A percentile compares a stretch with the other conserved stretches of the same genome.
phyloP scores from a whole-genome alignment of 2,329 filamentous ascomycete species.

The Chaetomium globosum region DNA sequence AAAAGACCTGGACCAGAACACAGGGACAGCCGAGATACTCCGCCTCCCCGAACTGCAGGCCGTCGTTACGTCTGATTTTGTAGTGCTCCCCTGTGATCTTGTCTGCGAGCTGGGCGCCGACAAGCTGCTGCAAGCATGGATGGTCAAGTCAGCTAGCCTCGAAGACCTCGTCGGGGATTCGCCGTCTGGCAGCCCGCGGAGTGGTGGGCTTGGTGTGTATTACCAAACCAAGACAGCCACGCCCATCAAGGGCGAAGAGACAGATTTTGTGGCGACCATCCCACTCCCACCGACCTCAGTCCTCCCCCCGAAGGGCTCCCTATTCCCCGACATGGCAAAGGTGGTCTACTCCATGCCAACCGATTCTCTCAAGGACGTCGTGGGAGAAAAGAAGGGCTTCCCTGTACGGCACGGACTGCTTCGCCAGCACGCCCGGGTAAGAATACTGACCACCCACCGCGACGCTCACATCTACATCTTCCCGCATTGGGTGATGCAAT shows the following conservation, averaged over 20 bases:
- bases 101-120: slow-evolving; percentile 87
- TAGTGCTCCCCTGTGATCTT: slow-evolving; percentile 89
- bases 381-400: slow-evolving; percentile 72
- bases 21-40: slow-evolving; percentile 85
- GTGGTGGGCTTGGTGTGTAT: slow-evolving; percentile 85
- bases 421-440: slow-evolving; percentile 71
- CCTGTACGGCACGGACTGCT: slow-evolving; percentile 77
- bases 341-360: slow-evolving; percentile 86
- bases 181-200: slow-evolving; percentile 48
- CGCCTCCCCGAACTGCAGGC: slow-evolving; percentile 78
- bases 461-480: slow-evolving; percentile 96
- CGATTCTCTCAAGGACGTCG: slow-evolving; percentile 82
- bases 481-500: slow-evolving; percentile 85
- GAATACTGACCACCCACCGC: slow-evolving; percentile 79
- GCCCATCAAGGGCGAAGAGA: slow-evolving; percentile 84
- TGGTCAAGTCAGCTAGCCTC: slow-evolving; percentile 77
- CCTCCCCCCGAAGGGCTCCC: slow-evolving; percentile 62
- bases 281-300: slow-evolving; percentile 63
- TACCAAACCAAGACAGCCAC: slow-evolving; percentile 80
- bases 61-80: slow-evolving; percentile 81
- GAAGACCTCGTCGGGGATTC: slow-evolving; percentile 59
- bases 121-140: slow-evolving; percentile 85
- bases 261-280: slow-evolving; percentile 83
- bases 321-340: slow-evolving; percentile 71
- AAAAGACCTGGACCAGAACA: slow-evolving; percentile 74